Conservation (phyloP, 2,329 filamentous ascomycete genomes). For the Eutypa lata region DNA sequence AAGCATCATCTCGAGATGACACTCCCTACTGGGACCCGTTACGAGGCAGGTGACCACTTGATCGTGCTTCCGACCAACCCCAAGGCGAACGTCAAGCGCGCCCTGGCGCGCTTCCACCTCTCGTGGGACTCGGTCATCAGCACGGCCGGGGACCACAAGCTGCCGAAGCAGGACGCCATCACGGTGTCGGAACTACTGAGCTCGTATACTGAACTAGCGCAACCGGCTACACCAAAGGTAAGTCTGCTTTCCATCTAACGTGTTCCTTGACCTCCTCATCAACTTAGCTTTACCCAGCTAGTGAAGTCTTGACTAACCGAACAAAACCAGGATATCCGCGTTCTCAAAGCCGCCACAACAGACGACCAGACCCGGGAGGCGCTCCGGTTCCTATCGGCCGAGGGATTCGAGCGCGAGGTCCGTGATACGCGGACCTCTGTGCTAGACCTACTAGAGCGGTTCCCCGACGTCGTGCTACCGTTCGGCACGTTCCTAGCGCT, state of each 20-base stretch:
- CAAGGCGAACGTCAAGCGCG: conserved; percentile 48
- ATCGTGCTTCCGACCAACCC: conserved; percentile 59
- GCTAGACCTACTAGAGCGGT: conserved; percentile 24
- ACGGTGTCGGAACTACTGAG: conserved; percentile 43
- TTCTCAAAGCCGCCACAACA: conserved; percentile 43
- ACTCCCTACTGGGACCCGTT: conserved; percentile 50
- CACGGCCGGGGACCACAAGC: conserved; percentile 39
- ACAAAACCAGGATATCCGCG: conserved; percentile 35
- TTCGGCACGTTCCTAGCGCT: conserved; percentile 45
- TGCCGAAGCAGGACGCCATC: conserved; percentile 43
- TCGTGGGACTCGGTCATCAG: conserved; percentile 56
- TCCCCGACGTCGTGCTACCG: conserved; percentile 37
- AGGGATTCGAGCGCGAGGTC: conserved; percentile 34
- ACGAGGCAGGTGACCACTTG: conserved; percentile 61
- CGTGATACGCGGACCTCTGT: conserved; percentile 43
- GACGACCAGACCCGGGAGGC: conserved; percentile 40
- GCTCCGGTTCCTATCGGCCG: conserved; percentile 26
- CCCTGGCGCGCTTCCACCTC: conserved; percentile 53
- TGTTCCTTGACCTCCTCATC: too few species aligned
- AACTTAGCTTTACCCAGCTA: too few species aligned
- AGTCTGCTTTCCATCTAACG: too few species aligned
- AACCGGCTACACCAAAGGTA: conserved; percentile 53
- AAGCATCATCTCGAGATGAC: conserved; percentile 50
- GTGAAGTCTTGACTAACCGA: too few species aligned
- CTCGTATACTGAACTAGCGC: conserved; percentile 57